A percentile compares a stretch with the other conserved stretches of the same genome.
These are phyloP conservation scores for Secale cereale DNA, from an alignment of 176 grass and related monocot species.

Conservation along the genomic window DNA sequence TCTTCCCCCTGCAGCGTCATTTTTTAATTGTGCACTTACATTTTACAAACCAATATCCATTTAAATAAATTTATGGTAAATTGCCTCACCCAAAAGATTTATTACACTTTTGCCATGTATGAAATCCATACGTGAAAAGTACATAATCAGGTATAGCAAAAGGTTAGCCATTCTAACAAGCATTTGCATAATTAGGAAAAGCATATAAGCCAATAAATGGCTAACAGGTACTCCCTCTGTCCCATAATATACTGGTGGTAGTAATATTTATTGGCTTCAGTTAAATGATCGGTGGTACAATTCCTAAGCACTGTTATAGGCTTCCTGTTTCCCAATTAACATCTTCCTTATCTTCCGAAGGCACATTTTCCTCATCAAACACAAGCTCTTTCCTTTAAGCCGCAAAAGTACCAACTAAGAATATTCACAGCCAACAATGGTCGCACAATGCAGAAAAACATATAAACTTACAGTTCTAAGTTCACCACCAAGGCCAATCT, in stretches of 20 bases:
- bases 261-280: constrained; percentile 15
- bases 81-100: neutral
- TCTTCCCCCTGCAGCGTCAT: neutral
- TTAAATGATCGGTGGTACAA: neutral
- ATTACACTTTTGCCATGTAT: neutral
- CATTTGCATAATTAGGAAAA: neutral
- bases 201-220: neutral
- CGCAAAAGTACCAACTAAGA: neutral
- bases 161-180: neutral
- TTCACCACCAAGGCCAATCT: constrained; percentile 81
- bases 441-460: constrained; percentile 11
- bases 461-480: constrained; percentile 69
- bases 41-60: neutral
- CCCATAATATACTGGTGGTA: neutral
- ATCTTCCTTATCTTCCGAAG: neutral
- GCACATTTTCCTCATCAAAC: neutral
- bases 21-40: no score
- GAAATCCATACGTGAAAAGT: neutral
- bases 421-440: constrained; percentile 11
- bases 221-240: neutral
- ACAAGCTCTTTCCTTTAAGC: neutral
- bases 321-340: neutral
- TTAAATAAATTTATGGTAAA: neutral
- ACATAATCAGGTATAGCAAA: neutral
- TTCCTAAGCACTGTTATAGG: neutral